Conservation (phyloP, 495 filamentous ascomycete genomes). For the Evansstolkia leycettana region DNA sequence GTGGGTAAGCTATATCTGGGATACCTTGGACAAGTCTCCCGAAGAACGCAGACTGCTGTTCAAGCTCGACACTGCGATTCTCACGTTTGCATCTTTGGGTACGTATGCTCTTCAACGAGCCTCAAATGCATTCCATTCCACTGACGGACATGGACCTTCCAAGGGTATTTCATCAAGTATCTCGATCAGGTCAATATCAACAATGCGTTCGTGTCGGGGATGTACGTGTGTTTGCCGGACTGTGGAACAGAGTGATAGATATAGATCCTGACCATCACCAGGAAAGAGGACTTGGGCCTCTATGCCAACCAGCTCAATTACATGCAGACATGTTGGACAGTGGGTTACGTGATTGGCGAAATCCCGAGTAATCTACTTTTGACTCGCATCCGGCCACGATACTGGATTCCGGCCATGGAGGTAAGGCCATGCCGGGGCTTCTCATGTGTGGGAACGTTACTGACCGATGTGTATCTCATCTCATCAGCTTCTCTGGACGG, state of each 20-base stretch:
- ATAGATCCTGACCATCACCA: slow-evolving; percentile 7
- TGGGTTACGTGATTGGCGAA: slow-evolving; percentile 51
- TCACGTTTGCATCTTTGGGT: slow-evolving; percentile 42
- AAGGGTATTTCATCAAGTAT: slow-evolving; percentile 46
- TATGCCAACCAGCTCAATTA: slow-evolving; percentile 41
- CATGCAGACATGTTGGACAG: slow-evolving; percentile 45
- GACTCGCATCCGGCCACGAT: slow-evolving; percentile 39
- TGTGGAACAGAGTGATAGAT: background rate
- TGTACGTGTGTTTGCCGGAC: slow-evolving; percentile 16
- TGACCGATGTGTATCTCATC: no score
- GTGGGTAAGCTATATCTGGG: slow-evolving; percentile 43
- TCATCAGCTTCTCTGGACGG: slow-evolving; percentile 38
- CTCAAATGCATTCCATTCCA: no score
- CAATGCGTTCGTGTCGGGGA: slow-evolving; percentile 39
- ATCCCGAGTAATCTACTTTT: slow-evolving; percentile 50
- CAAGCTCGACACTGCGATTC: slow-evolving; percentile 44
- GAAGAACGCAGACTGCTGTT: slow-evolving; percentile 47
- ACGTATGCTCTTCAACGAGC: background rate
- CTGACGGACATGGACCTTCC: background rate
- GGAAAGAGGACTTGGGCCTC: slow-evolving; percentile 50
- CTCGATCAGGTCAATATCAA: slow-evolving; percentile 47
- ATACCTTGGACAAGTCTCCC: slow-evolving; percentile 47
- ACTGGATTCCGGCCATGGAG: slow-evolving; percentile 44
- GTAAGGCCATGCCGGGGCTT: slow-evolving; percentile 6
- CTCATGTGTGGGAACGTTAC: no score